Evolutionary conservation across 1,139 yeast species (phyloP), one percentile per base, ranked within the genome.

Genomic region (Wickerhamiella pararugosa): DNA sequence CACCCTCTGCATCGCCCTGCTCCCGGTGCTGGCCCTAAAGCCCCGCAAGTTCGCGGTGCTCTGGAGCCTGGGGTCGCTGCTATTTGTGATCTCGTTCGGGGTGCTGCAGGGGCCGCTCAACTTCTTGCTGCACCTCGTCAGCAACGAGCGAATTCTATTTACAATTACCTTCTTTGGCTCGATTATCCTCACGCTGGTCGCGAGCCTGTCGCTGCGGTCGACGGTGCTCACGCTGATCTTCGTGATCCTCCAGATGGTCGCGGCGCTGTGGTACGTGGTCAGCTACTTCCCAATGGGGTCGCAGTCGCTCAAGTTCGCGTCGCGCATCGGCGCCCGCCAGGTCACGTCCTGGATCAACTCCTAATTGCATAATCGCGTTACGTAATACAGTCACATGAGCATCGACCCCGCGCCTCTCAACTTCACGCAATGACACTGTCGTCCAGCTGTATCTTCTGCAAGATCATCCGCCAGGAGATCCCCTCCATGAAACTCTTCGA

Each of bases 221-320:
- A 79, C 95, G 1, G 57, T 90, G 9, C 63, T 86, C 44, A 86
- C 97, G 0, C 64, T 90, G 29, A 56, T 86, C 11, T 76, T 86
- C 25, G 80, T 93, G 44, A 60, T 81, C 5, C 62, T 82, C 25
- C 96, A 90, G 60, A 66, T 86, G 15, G 63, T 90, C 47, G 92
- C 97, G 1, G 87, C 92, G 7, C 54, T 83, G 10, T 90, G 92
- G 69, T 90, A 90, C 58, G 78, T 90, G 0, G 69, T 90, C 33
- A 82, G 94, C 56, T 90, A 90, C 60, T 90, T 90, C 68, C 98
- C 98, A 29, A 82, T 86, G 65, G 97, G 97, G 7, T 84, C 94
- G 0, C 82, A 82, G 51, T 82, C 94, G 3, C 64, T 87, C 53
- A 76, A 86, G 42, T 78, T 84, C 75, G 76, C 90, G 37, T 75